A percentile compares a stretch with the other conserved stretches of the same genome.
These are phyloP conservation scores for Solidago caesia DNA, from an alignment of 129 eudicot species.

Conservation along the genomic window DNA sequence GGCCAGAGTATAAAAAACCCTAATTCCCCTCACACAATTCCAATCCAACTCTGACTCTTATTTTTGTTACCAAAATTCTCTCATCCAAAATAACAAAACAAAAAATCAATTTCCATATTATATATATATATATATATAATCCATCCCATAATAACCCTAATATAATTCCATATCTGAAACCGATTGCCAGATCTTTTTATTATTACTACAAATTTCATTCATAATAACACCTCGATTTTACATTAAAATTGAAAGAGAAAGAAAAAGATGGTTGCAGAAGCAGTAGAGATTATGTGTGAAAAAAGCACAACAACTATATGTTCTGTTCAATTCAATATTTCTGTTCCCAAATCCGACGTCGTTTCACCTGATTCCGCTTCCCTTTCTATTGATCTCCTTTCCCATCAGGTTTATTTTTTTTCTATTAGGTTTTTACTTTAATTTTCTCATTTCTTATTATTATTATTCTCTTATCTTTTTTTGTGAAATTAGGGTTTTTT, in stretches of 20 bases:
- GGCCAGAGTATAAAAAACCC: background rate
- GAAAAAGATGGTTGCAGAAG: slow-evolving; percentile 51
- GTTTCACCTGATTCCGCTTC: slow-evolving; percentile 24
- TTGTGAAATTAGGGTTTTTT: background rate
- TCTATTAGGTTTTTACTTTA: background rate
- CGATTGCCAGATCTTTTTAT: too few relatives aligned
- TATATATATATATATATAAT: too few relatives aligned
- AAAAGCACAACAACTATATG: slow-evolving; percentile 29
- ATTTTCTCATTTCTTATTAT: background rate
- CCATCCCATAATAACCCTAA: too few relatives aligned
- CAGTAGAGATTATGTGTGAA: slow-evolving; percentile 53
- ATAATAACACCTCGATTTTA: background rate
- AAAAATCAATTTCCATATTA: too few relatives aligned
- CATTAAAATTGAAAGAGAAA: slow-evolving; percentile 20
- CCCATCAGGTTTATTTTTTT: slow-evolving; percentile 45
- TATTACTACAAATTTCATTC: background rate
- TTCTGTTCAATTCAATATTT: slow-evolving; percentile 42
- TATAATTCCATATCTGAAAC: too few relatives aligned
- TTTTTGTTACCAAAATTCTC: background rate
- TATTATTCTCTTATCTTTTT: background rate
- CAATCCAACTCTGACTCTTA: background rate
- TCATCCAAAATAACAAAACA: too few relatives aligned
- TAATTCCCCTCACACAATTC: background rate
- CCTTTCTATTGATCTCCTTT: slow-evolving; percentile 28
- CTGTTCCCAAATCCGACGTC: slow-evolving; percentile 35